Base-by-base conservation (phyloP, 164 flowering plant species). In the Malania oleifera region DNA sequence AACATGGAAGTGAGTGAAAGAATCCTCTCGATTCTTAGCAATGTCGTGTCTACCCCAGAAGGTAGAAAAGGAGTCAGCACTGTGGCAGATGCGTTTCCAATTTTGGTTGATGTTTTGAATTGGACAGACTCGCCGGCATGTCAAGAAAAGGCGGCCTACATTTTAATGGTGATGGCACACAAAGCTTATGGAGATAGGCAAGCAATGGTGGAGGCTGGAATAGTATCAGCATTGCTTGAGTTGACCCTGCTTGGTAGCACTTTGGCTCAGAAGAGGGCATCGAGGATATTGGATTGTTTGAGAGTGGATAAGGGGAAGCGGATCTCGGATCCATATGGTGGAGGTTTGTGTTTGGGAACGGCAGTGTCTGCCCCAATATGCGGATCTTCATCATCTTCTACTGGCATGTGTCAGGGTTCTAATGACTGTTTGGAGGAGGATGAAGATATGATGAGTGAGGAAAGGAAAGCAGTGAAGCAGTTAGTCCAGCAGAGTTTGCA, bases 81-180 rank as follows among this genome's bases (percentile, higher is more conserved):
- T 20, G 70, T 62, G 0, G 64, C 54, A 1, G 92, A 93, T 52
- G 73, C 84, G 2, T 75, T 84, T 52, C 79, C 83, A 0, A 75
- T 86, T 2, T 50, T 93, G 58, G 70, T 93, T n/a, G 99, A 93
- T 67, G 88, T 81, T 0, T 64, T 93, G 79, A 82, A 73, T 57
- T 93, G 99, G 99, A 76, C 71, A 0, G 99, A 93, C 51, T 81
- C 95, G 4, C 85, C 89, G 0, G 82, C 75, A 11, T 93, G 99
- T 73, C 99, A 93, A 59, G 99, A 93, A 72, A 88, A 85, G 60
- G 87, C 80, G 1, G 65, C 86, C 0, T 90, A 93, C 65, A 75
- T 88, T 40, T 57, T 93, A 20, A 90, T 93, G 99, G 86, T 93
- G 54, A 83, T 93, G 95, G 97, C 97, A 8, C 95, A 93, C 67